Percentiles rank a stretch among this genome's conserved stretches.
Conservation (phyloP, 805 yeast species). For the Ogataea nitratoaversa region DNA sequence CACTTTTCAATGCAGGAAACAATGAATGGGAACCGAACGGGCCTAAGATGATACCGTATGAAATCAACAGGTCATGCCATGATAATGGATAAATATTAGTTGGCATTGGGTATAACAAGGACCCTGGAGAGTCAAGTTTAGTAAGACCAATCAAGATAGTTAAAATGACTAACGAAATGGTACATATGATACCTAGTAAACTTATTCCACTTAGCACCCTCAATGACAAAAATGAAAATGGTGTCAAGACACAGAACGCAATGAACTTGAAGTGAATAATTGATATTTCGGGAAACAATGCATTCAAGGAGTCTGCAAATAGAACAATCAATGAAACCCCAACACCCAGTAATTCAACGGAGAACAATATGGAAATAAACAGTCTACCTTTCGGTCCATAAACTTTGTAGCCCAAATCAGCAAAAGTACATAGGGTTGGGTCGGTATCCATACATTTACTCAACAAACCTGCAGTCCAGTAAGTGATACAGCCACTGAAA, state of each 20-base stretch:
- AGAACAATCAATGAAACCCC: slow-evolving; percentile 79
- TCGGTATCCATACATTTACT: slow-evolving; percentile 78
- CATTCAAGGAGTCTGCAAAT: slow-evolving; percentile 81
- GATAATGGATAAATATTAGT: slow-evolving; percentile 39
- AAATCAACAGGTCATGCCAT: slow-evolving; percentile 37
- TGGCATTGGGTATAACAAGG: slow-evolving; percentile 44
- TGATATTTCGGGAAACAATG: slow-evolving; percentile 54
- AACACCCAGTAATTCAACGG: slow-evolving; percentile 73
- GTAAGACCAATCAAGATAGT: slow-evolving; percentile 45
- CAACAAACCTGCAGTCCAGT: slow-evolving; percentile 70
- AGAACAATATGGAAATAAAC: slow-evolving; percentile 66
- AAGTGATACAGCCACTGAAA: slow-evolving; percentile 63
- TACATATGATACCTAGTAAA: slow-evolving; percentile 52
- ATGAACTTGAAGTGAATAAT: slow-evolving; percentile 57
- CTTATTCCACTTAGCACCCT: slow-evolving; percentile 51
- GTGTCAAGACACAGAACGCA: slow-evolving; percentile 69
- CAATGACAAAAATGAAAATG: slow-evolving; percentile 66
- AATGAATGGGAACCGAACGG: slow-evolving; percentile 87
- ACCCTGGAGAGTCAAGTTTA: slow-evolving; percentile 47
- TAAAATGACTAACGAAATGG: slow-evolving; percentile 44
- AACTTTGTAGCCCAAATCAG: slow-evolving; percentile 84
- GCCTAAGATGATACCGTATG: slow-evolving; percentile 64
- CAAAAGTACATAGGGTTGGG: slow-evolving; percentile 76
- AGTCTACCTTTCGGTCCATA: slow-evolving; percentile 76
- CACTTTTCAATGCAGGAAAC: slow-evolving; percentile 71